Evolutionary conservation across 1,139 yeast species (phyloP), one percentile per base, ranked within the genome.

Genomic region (Kodamaea sp.): DNA sequence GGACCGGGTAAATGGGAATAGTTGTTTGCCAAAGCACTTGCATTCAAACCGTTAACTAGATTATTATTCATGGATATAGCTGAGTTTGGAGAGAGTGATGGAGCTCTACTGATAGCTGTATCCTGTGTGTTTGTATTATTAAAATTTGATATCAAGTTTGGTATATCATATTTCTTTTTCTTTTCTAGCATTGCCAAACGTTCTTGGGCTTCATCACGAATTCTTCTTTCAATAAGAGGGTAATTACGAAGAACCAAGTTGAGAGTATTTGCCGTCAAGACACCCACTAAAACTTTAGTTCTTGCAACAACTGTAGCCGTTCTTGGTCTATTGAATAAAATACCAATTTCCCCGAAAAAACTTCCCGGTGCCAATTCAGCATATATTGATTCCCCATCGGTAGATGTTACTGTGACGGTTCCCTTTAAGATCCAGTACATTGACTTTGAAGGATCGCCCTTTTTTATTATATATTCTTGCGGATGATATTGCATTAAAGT

Each of bases 401-500:
- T 75, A 7, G 86, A 79, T 0, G 87, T 78, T 9, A 84, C 87
- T 24, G 79, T 78, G 2, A 84, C 92, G 0, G 80, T 70, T 3
- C 94, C 94, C 51, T 83, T 76, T 10, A 84, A 60, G 29, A 84
- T 80, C 89, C 90, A 83, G 54, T 83, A 84, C 87, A 84, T 82
- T 24, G 90, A 76, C 47, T 73, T 76, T n/a, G 88, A 80, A 2
- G 81, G 82, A 50, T 83, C 89, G 2, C 90, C 90, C 48, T 71
- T 78, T 42, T 78, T 79, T 36, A 83, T 79, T 31, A 84, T 79
- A 53, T 76, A 80, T 45, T 79, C 84, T 50, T 80, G 86, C 0
- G 89, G 81, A 42, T 78, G 80, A 46, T 72, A 78, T 40, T 77
- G 81, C 44, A 80, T 73, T 6, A 82, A 66, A 38, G 75, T 73